These are phyloP conservation scores for Ascochyta viciae-villosae DNA, from an alignment of 2,329 filamentous ascomycete genomes.

Conservation along the genomic window DNA sequence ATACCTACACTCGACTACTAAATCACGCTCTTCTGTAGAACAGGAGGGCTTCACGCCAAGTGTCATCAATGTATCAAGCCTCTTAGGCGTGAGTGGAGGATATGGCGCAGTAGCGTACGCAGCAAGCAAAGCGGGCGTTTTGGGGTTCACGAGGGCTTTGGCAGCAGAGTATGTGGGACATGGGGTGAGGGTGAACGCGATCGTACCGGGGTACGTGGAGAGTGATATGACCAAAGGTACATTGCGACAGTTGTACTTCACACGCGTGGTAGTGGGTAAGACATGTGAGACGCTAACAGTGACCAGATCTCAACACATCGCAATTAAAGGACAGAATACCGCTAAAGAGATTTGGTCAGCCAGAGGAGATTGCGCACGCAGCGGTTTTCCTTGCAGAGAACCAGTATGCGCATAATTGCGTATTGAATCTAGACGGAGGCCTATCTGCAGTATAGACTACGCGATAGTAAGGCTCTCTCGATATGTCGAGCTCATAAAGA, in stretches of 20 bases:
- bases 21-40: constrained; percentile 15
- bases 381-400: constrained; percentile 79
- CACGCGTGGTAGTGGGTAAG: not conserved
- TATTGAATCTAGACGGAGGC: constrained; percentile 85
- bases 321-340: constrained; percentile 64
- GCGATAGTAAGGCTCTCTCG: not conserved
- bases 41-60: constrained; percentile 52
- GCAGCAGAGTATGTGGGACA: constrained; percentile 67
- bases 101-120: constrained; percentile 76
- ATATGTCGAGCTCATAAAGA: not conserved
- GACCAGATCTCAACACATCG: constrained; percentile 46
- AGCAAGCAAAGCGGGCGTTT: constrained; percentile 79
- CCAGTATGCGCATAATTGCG: constrained; percentile 84
- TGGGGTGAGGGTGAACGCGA: constrained; percentile 77
- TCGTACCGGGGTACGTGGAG: constrained; percentile 83
- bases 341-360: constrained; percentile 68
- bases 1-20: constrained; percentile 11
- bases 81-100: constrained; percentile 74
- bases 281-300: not conserved
- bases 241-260: not conserved
- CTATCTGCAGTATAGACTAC: constrained; percentile 65
- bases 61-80: constrained; percentile 83
- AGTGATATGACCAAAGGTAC: constrained; percentile 79
- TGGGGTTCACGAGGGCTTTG: constrained; percentile 73
- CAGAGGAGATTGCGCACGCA: constrained; percentile 80